These are phyloP conservation scores for Nemania bipapillata DNA, from an alignment of 2,329 filamentous ascomycete species.

Conservation along the genomic window DNA sequence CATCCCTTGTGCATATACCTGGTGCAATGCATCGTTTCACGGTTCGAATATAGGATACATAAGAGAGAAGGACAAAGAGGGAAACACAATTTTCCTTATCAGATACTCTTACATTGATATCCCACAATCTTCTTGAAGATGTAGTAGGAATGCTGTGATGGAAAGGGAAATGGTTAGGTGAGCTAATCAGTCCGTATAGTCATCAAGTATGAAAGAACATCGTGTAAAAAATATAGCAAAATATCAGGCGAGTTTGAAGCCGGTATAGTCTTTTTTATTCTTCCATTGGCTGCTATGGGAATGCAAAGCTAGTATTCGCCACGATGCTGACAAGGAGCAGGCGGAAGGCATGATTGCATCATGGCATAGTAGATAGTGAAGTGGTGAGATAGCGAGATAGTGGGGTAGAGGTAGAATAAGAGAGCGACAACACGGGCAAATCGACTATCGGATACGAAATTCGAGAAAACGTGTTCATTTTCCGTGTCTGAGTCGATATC, in stretches of 20 bases:
- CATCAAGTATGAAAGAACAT: background rate
- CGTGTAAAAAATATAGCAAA: background rate
- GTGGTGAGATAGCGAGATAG: constrained; percentile 21
- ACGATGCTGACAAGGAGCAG: constrained; percentile 20
- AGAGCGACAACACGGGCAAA: constrained; percentile 14
- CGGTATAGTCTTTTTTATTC: background rate
- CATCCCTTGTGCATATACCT: background rate
- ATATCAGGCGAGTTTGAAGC: background rate
- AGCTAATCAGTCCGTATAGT: background rate
- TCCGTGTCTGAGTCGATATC: background rate
- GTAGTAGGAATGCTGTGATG: background rate
- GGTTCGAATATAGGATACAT: background rate
- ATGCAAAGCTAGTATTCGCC: background rate
- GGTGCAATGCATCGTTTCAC: background rate
- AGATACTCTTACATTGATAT: background rate
- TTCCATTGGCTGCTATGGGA: background rate
- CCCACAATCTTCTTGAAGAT: background rate
- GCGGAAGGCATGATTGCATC: constrained; percentile 11
- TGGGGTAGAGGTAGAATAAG: constrained; percentile 18
- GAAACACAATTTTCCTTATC: background rate
- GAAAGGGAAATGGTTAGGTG: background rate
- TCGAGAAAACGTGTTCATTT: background rate
- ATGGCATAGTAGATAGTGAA: constrained; percentile 3
- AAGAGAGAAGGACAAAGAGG: background rate
- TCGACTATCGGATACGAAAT: background rate